These are phyloP conservation scores for Gossypium laxum DNA, from an alignment of 441 rosid genomes.

Conservation along the genomic window DNA sequence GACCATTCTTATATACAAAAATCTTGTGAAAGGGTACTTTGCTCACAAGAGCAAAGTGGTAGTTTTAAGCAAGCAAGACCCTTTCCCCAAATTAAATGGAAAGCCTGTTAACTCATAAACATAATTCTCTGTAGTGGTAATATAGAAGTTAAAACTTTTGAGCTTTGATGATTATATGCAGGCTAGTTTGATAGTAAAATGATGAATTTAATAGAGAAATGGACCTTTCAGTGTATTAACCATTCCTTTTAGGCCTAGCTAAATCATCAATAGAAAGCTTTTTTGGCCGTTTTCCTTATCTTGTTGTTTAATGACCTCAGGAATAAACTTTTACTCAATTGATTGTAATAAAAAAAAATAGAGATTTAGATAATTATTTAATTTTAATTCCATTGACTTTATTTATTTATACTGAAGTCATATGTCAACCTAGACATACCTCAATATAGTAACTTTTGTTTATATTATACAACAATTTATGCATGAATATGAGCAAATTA, in stretches of 20 bases:
- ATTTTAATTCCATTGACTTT: no score
- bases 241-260: neutral
- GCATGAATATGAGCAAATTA: neutral
- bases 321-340: no score
- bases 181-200: neutral
- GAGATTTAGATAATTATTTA: no score
- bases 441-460: neutral
- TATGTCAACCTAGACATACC: neutral
- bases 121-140: neutral
- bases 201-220: neutral
- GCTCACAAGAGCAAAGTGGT: slow-evolving; percentile 92
- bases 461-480: neutral
- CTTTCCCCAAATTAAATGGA: slow-evolving; percentile 71
- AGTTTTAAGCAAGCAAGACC: slow-evolving; percentile 89
- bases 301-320: no score
- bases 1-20: slow-evolving; percentile 75
- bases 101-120: slow-evolving; percentile 61
- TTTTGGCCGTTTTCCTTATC: neutral
- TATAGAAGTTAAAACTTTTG: neutral
- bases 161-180: neutral
- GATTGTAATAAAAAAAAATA: no score
- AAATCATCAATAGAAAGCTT: neutral
- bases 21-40: slow-evolving; percentile 74
- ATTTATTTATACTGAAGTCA: neutral
- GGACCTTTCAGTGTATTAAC: neutral